Percentiles rank a stretch among this genome's conserved stretches.
Conservation (phyloP, 23 red algal genomes). For the Gracilaria caudata region DNA sequence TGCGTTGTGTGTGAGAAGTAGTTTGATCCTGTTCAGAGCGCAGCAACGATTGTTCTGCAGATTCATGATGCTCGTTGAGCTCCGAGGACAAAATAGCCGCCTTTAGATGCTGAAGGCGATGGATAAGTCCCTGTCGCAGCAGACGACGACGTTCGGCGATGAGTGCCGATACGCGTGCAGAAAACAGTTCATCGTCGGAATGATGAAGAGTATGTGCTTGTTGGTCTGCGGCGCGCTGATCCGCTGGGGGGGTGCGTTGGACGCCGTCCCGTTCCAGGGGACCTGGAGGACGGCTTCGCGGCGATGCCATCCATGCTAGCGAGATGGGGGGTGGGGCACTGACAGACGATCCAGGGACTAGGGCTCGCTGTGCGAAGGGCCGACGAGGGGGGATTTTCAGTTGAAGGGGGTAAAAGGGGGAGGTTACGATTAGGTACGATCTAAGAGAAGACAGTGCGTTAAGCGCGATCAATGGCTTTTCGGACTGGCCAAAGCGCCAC, state of each 20-base stretch:
- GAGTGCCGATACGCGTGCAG: conserved; percentile 10
- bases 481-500: neutral
- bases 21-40: neutral
- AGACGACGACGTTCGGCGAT: conserved; percentile 1
- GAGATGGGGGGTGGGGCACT: neutral
- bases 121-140: conserved; percentile 1
- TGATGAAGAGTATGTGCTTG: neutral
- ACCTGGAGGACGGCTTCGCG: conserved; percentile 31
- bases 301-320: conserved; percentile 34
- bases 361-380: neutral
- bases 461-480: conserved; percentile 9
- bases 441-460: neutral
- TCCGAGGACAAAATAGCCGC: conserved; percentile 16
- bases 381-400: neutral
- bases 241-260: neutral
- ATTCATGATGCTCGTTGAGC: neutral
- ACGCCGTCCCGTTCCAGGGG: conserved; percentile 4
- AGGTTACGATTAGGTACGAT: neutral
- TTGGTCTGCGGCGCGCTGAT: neutral
- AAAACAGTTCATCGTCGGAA: conserved; percentile 20
- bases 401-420: neutral
- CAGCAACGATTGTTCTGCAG: neutral
- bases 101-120: conserved; percentile 27
- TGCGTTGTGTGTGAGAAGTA: neutral
- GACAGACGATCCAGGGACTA: neutral